Evolutionary conservation across 495 filamentous ascomycete genomes (phyloP), one percentile per base, ranked within the genome.

Genomic region (Xylaria intraflava): DNA sequence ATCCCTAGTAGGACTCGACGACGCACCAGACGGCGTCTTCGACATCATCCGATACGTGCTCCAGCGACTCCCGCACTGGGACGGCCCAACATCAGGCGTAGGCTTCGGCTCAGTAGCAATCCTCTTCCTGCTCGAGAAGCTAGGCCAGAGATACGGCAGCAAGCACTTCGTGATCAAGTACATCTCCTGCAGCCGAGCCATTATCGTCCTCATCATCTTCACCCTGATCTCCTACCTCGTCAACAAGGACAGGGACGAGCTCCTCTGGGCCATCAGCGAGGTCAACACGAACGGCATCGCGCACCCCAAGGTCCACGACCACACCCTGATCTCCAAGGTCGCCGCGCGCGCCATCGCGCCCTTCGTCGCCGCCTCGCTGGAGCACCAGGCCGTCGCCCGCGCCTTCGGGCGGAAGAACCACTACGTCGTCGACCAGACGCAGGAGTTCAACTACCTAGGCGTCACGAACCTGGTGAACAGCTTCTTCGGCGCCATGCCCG

Each of bases 361-460:
- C n/a, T 68, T 79, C 33, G 64, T 79, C 23, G 74, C 71, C 3
- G 68, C 68, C 0, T 62, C 70, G 4, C 62, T 79, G 14, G 76
- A 79, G 56, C 76, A 79, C 44, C 68, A 72, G 33, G 73, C 75
- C 14, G 74, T 78, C 24, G 75, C 65, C 7, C 70, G 71, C 12
- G 72, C 72, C 3, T 79, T 79, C 49, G 73, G 61, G 1, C 68
- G 71, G 6, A 59, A 63, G 47, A 75, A 79, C 61, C 67, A 70
- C 56, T 79, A 79, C 47, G 59, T 68, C 22, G 62, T 72, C 46
- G 74, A 78, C 46, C 69, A 72, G 57, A 73, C 65, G 26, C 74
- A 77, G 49, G 76, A 79, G 53, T 69, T 79, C 20, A 69, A 65
- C 45, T 77, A 72, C 58, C 67, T 74, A 43, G 76, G 76, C 26